phyloP scores from a whole-genome alignment of 2,329 filamentous ascomycete species.

The Aspergillus sergii region DNA sequence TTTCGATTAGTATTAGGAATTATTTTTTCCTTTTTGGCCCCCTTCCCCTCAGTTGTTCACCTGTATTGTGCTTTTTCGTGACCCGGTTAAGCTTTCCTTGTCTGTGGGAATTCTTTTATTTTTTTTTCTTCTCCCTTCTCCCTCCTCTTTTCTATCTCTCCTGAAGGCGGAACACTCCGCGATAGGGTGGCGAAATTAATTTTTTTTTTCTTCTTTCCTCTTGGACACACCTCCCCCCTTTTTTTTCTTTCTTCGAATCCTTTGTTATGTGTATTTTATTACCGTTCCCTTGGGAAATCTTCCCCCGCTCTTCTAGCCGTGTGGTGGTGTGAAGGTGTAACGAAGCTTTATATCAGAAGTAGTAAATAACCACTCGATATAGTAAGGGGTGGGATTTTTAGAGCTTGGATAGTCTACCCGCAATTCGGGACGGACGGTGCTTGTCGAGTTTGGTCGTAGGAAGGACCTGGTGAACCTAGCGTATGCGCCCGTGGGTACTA shows the following conservation, averaged over 20 bases:
- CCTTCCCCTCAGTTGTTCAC: conserved; percentile 23
- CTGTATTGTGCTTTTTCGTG: conserved; percentile 11
- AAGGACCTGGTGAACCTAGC: conserved; percentile 37
- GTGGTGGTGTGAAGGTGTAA: conserved; percentile 16
- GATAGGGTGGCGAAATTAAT: conserved; percentile 24
- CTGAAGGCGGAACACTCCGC: conserved; percentile 20
- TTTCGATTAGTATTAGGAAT: conserved; percentile 4
- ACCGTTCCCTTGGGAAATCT: conserved; percentile 4
- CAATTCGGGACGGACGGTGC: conserved; percentile 33
- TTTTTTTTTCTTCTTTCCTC: conserved; percentile 5
- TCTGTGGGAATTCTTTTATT: conserved; percentile 12
- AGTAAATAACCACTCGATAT: conserved; percentile 23
- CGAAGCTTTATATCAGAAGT: conserved; percentile 16
- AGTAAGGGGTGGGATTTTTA: conserved; percentile 18
- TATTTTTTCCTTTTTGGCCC: conserved; percentile 15
- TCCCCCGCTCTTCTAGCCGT: conserved; percentile 13
- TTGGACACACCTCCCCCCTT: conserved; percentile 6
- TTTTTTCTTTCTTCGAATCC: conserved; percentile 13
- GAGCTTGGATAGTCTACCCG: conserved; percentile 40
- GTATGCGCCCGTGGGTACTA: conserved; percentile 34
- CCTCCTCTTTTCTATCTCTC: conserved; percentile 10
- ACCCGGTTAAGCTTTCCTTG: conserved; percentile 30
- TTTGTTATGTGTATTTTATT: conserved; percentile 13
- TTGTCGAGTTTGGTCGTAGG: conserved; percentile 23
- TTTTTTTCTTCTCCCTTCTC: not conserved